Evolutionary conservation across 495 filamentous ascomycete species (phyloP), one percentile per base, ranked within the genome.

Genomic region (Aspergillus diversus): DNA sequence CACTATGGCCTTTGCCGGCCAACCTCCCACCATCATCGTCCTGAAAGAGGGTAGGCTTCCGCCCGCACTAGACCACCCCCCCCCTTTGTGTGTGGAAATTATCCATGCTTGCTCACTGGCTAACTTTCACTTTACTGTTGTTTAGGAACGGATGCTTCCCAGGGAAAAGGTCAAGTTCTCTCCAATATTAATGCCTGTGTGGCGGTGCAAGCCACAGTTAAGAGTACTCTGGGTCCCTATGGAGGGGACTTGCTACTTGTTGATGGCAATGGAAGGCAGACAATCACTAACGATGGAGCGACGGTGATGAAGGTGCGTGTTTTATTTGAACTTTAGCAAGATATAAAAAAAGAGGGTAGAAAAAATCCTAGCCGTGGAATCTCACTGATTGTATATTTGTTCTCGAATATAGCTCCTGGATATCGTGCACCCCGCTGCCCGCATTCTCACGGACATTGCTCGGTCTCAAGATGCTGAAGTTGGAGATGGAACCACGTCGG

Each of bases 381-480:
- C 21, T 51, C 43, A 15, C 60, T 63, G 60, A 63, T 33, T 21
- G 33, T 54, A 12, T 21, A 17, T 17, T 11, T 57, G 1, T 59
- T 32, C 33, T n/a, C 46, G 27, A 33, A 16, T 11, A 52, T 73
- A 97, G 93, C 89, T 99, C 47, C 88, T 99, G 63, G 95, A 99
- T 77, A 97, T 99, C 71, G 92, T 99, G 61, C 95, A 99, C 82
- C 95, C 95, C 58, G 95, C 95, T 66, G 95, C 95, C 67, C 90
- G 95, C 74, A 97, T 99, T 79, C 89, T 99, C 68, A 96, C 94
- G 72, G 95, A 99, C 73, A 98, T 99, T 70, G 95, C 95, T 55
- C 89, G 95, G 72, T 98, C 95, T 65, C 95, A 99, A 89, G 95
- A 99, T 75, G 95, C 95, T 62, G 95, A 99, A 83, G 95, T 99